Conservation (phyloP, 2,329 filamentous ascomycete genomes). For the Beauveria sp. region DNA sequence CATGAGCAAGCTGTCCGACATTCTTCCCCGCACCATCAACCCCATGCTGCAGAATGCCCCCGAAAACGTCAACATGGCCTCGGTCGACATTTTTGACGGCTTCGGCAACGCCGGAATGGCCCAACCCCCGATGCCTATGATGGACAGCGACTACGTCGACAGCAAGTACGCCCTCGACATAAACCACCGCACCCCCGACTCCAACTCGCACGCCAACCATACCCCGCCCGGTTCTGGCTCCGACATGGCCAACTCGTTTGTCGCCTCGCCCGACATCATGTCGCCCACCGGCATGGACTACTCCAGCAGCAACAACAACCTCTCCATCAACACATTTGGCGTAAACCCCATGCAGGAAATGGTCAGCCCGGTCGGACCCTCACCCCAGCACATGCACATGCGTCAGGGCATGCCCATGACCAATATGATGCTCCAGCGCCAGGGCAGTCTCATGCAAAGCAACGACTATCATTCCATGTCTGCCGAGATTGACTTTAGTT, state of each 20-base stretch:
- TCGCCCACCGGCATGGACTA: slow-evolving; percentile 44
- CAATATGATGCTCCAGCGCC: slow-evolving; percentile 22
- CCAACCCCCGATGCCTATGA: slow-evolving; percentile 37
- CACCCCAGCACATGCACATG: slow-evolving; percentile 25
- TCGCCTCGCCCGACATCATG: slow-evolving; percentile 45
- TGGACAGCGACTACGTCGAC: slow-evolving; percentile 40
- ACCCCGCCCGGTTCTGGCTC: slow-evolving; percentile 20
- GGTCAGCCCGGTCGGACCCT: slow-evolving; percentile 33
- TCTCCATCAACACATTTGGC: slow-evolving; percentile 33
- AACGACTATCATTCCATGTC: slow-evolving; percentile 6
- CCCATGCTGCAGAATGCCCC: slow-evolving; percentile 54
- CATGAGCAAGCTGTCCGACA: slow-evolving; percentile 66
- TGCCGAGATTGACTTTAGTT: slow-evolving; percentile 13
- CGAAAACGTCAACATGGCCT: slow-evolving; percentile 44
- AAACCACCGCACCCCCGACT: slow-evolving; percentile 27
- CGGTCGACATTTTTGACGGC: slow-evolving; percentile 58
- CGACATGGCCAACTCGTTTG: slow-evolving; percentile 42
- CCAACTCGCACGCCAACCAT: slow-evolving; percentile 24
- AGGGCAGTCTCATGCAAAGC: slow-evolving; percentile 24
- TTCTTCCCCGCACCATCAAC: slow-evolving; percentile 54
- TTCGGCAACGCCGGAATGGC: slow-evolving; percentile 57
- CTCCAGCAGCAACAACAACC: slow-evolving; percentile 21
- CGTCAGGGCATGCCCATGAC: slow-evolving; percentile 23
- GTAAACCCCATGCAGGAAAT: slow-evolving; percentile 44
- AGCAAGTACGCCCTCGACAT: slow-evolving; percentile 31